phyloP scores from a whole-genome alignment of 179 eudicot genomes.

The Vitellaria paradoxa region DNA sequence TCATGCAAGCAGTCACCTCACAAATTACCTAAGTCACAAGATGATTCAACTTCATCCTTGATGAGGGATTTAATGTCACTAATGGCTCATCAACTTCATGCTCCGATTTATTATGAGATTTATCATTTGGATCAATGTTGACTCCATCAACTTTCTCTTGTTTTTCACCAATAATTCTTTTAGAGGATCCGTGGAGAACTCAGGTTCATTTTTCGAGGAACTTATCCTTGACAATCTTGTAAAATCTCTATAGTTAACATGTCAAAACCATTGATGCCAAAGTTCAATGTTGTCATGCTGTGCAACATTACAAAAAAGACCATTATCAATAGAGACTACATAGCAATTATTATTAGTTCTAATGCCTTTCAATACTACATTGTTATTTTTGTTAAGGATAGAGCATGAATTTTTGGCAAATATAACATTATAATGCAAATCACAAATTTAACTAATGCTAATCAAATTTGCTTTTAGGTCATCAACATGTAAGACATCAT shows the following conservation, averaged over 20 bases:
- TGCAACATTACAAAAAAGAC: neutral
- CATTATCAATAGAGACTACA: neutral
- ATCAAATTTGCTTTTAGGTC: neutral
- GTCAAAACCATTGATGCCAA: neutral
- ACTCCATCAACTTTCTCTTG: too few species aligned
- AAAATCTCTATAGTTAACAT: neutral
- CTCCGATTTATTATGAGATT: too few species aligned
- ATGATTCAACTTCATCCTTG: too few species aligned
- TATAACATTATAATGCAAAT: neutral
- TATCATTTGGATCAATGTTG: too few species aligned
- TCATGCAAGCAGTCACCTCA: too few species aligned
- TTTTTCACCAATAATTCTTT: too few species aligned
- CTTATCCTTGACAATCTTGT: too few species aligned
- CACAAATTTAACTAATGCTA: conserved; percentile 1
- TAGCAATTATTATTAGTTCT: neutral
- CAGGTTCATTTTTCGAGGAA: too few species aligned
- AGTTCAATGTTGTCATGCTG: neutral
- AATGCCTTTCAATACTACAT: neutral
- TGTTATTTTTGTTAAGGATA: neutral
- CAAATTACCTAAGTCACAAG: too few species aligned
- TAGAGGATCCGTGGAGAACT: too few species aligned
- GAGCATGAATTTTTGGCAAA: neutral
- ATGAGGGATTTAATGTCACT: too few species aligned
- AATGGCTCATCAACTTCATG: too few species aligned
- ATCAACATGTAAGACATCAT: neutral